phyloP scores from a whole-genome alignment of 148 eudicot genomes.

The Diospyros lotus region DNA sequence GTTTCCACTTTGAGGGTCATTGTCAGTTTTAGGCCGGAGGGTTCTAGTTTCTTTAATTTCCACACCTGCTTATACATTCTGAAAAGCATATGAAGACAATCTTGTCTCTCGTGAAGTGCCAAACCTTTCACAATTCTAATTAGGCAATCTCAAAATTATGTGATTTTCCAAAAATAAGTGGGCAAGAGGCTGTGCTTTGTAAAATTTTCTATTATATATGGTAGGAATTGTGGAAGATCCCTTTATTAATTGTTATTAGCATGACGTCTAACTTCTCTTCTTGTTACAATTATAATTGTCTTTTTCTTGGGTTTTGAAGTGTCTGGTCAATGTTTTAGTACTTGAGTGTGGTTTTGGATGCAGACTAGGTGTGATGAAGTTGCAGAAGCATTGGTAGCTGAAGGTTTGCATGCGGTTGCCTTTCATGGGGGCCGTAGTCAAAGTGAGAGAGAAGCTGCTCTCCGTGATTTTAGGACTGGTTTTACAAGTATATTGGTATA shows the following conservation, averaged over 20 bases:
- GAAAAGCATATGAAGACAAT: neutral
- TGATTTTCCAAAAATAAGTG: neutral
- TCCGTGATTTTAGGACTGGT: slow-evolving; percentile 47
- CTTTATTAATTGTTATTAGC: neutral
- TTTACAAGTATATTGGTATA: slow-evolving; percentile 44
- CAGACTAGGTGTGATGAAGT: slow-evolving; percentile 61
- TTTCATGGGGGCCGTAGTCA: slow-evolving; percentile 61
- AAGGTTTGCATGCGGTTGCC: slow-evolving; percentile 50
- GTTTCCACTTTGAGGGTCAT: neutral
- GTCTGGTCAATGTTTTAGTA: slow-evolving; percentile 7
- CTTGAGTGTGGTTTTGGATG: slow-evolving; percentile 13
- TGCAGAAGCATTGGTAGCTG: slow-evolving; percentile 46
- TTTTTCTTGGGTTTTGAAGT: neutral
- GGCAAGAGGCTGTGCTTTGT: neutral
- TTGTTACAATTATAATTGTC: too few relatives aligned
- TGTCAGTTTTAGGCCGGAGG: neutral
- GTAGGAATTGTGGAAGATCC: neutral
- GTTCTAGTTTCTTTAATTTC: neutral
- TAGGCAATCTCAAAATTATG: neutral
- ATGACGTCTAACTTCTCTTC: neutral
- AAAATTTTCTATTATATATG: neutral
- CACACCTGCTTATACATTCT: neutral
- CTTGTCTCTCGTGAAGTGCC: neutral
- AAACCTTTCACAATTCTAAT: neutral
- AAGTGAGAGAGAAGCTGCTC: slow-evolving; percentile 52